A percentile compares a stretch with the other conserved stretches of the same genome.
Evolutionary conservation across 345 rosid genomes (phyloP).

Genomic region (Salix dunnii): DNA sequence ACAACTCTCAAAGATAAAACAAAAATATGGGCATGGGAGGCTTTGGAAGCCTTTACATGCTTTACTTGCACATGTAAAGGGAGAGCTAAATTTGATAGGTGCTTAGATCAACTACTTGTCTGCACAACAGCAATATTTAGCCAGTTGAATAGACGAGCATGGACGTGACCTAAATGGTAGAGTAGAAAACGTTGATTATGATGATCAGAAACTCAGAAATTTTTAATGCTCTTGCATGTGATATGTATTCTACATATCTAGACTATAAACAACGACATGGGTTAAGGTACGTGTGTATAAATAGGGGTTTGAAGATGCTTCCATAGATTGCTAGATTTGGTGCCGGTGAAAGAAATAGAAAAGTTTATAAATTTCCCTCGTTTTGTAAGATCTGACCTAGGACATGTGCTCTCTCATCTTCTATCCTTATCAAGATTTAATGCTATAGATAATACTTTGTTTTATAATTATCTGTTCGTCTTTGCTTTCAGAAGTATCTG

Average conservation of each 20-base stretch:
- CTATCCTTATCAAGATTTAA: not conserved
- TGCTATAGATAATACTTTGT: not conserved
- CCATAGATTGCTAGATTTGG: constrained; percentile 17
- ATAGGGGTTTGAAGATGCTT: constrained; percentile 8
- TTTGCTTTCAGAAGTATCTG: not conserved
- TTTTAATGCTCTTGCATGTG: constrained; percentile 9
- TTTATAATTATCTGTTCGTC: not conserved
- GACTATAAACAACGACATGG: not conserved
- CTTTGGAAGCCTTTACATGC: not conserved
- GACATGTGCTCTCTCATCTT: constrained; percentile 7
- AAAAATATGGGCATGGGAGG: not conserved
- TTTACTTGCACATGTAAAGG: not conserved
- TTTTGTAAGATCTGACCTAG: not conserved
- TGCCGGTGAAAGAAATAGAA: not conserved
- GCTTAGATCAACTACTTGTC: not conserved
- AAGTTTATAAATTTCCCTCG: constrained; percentile 2
- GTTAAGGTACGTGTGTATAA: not conserved
- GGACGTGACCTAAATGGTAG: constrained; percentile 21
- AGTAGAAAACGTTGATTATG: not conserved
- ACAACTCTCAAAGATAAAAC: not conserved
- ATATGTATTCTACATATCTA: not conserved
- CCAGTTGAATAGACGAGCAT: constrained; percentile 19
- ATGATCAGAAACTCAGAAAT: not conserved
- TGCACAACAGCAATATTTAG: not conserved
- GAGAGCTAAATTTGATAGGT: not conserved